Evolutionary conservation across 345 rosid species (phyloP), one percentile per base, ranked within the genome.

Genomic region (Ricinus communis): DNA sequence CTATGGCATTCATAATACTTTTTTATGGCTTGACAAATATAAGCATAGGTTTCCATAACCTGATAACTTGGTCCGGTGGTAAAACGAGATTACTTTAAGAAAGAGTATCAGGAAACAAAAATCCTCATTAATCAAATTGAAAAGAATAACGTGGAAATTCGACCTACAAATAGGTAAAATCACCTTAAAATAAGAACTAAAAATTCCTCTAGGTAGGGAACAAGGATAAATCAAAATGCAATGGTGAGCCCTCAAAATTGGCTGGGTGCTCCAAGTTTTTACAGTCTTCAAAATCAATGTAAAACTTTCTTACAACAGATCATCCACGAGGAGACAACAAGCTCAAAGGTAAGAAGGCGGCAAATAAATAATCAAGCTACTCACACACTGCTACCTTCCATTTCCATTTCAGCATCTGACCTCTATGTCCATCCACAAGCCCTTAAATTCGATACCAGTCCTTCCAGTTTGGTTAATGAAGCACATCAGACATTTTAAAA

Each of bases 231-330:
- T 67, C 60, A 36, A 67, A 43, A 33, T 22, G 31, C 59, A 60
- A 61, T 40, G 28, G 36, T 33, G 43, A 61, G 50, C 33, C 68
- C 27, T 62, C 52, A 71, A 63, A 71, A 4, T 62, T 71, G 69
- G 62, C 31, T 40, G 69, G 7, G 24, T 62, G 61, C 62, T 41
- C 45, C 7, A 27, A 24, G 21, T 63, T 53, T 24, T 51, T 60
- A 8, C 25, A 51, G 11, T 1, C 10, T 40, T 16, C 40, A 0
- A 51, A n/a, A 62, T 59, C 12, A 22, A 22, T 22, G 45, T 14
- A 43, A 43, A 25, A 43, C n/a, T 55, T 45, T 65, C 76, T 53
- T 55, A 45, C 62, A 54, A 27, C 31, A 56, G 62, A 57, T 56
- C 18, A 28, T 43, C 16, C 33, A 46, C 25, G 5, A 64, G 7